Conservation (phyloP, 441 rosid species). For the Bruguiera hainesii region DNA sequence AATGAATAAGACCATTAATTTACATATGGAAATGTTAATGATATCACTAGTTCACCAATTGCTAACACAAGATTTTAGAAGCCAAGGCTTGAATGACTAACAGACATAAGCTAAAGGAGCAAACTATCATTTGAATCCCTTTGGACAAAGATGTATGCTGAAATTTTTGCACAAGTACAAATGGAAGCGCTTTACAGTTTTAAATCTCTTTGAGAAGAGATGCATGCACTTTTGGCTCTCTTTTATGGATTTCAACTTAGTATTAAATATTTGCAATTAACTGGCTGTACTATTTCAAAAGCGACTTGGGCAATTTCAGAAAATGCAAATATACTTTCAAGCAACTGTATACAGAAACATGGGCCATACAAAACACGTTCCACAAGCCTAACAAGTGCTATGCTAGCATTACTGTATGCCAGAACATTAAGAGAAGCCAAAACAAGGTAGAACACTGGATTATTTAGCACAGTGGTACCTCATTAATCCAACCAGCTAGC, state of each 20-base stretch:
- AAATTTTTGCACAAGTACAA: not conserved
- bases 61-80: constrained; percentile 16
- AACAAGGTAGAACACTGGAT: constrained; percentile 11
- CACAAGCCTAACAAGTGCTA: not conserved
- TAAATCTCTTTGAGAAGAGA: not conserved
- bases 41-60: constrained; percentile 5
- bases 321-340: too few relatives aligned
- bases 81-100: constrained; percentile 12
- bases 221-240: not conserved
- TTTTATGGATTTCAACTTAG: not conserved
- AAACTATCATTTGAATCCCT: not conserved
- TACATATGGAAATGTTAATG: constrained; percentile 8
- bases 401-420: not conserved
- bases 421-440: constrained; percentile 5
- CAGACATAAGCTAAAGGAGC: constrained; percentile 6
- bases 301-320: too few relatives aligned
- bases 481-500: constrained; percentile 92
- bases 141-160: not conserved
- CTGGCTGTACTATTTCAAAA: too few relatives aligned
- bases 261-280: too few relatives aligned
- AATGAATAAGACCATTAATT: constrained; percentile 2
- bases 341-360: not conserved
- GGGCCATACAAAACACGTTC: not conserved
- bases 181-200: not conserved
- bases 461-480: constrained; percentile 45